Percentiles rank a stretch among this genome's conserved stretches.
These are phyloP conservation scores for Colletotrichum camelliae DNA, from an alignment of 2,329 filamentous ascomycete genomes.

Conservation along the genomic window DNA sequence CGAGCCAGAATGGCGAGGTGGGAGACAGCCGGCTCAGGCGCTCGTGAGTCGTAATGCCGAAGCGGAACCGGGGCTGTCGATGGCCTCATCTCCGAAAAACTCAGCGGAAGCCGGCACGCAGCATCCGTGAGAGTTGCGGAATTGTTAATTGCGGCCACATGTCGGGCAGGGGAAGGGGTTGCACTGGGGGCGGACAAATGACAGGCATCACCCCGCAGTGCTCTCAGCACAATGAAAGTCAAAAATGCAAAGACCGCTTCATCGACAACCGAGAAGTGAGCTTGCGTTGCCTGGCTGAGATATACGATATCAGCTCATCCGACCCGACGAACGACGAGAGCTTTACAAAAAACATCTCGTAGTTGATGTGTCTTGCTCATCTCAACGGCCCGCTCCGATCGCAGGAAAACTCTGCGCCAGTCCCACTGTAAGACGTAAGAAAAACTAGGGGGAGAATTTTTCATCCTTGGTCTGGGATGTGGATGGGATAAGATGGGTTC, in stretches of 20 bases:
- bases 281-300: neutral
- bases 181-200: neutral
- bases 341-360: constrained; percentile 5
- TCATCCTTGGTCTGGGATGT: neutral
- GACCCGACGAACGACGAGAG: neutral
- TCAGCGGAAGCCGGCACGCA: neutral
- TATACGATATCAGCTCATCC: neutral
- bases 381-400: constrained; percentile 8
- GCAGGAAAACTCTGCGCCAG: constrained; percentile 8
- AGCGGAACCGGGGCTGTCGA: neutral
- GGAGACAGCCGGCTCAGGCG: neutral
- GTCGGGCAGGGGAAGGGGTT: neutral
- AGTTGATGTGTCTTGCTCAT: neutral
- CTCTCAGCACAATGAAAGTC: neutral
- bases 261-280: neutral
- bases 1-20: neutral
- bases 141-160: neutral
- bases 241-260: neutral
- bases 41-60: neutral
- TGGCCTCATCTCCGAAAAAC: neutral
- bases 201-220: neutral
- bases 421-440: constrained; percentile 19
- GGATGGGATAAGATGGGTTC: neutral
- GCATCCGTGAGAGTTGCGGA: neutral
- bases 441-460: constrained; percentile 7